Conservation (phyloP, 305 asterid genomes). For the Solanum hybrid region DNA sequence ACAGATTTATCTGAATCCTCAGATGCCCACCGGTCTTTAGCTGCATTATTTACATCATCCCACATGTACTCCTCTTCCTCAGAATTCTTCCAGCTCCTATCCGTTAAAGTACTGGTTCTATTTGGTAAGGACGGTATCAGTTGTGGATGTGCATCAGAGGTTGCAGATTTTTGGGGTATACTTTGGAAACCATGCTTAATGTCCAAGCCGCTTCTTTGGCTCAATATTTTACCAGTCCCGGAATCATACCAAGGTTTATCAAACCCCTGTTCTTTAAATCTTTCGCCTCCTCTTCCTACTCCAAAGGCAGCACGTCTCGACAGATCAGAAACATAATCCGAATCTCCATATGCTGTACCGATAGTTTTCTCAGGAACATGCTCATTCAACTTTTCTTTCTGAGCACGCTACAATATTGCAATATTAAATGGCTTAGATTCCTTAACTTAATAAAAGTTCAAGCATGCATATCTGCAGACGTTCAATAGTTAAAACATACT, state of each 20-base stretch:
- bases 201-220: constrained; percentile 52
- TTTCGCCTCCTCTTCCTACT: constrained; percentile 42
- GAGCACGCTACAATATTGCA: constrained; percentile 37
- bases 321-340: constrained; percentile 43
- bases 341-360: constrained; percentile 29
- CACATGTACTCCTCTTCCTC: constrained; percentile 91
- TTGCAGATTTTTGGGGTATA: constrained; percentile 27
- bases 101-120: constrained; percentile 33
- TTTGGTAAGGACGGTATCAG: constrained; percentile 25
- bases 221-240: constrained; percentile 30
- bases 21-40: constrained; percentile 53
- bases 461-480: neutral
- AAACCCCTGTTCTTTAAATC: constrained; percentile 40
- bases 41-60: constrained; percentile 57
- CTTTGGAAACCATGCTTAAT: constrained; percentile 42
- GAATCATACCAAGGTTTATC: constrained; percentile 61
- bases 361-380: constrained; percentile 38
- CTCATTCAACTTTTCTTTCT: constrained; percentile 35
- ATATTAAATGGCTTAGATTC: constrained; percentile 5
- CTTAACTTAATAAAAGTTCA: constrained; percentile 4
- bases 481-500: neutral
- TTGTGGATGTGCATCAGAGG: constrained; percentile 32
- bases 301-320: constrained; percentile 38
- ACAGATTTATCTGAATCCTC: constrained; percentile 59
- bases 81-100: constrained; percentile 75